These are phyloP conservation scores for Cercospora citrullina DNA, from an alignment of 2,329 filamentous ascomycete genomes.

Conservation along the genomic window DNA sequence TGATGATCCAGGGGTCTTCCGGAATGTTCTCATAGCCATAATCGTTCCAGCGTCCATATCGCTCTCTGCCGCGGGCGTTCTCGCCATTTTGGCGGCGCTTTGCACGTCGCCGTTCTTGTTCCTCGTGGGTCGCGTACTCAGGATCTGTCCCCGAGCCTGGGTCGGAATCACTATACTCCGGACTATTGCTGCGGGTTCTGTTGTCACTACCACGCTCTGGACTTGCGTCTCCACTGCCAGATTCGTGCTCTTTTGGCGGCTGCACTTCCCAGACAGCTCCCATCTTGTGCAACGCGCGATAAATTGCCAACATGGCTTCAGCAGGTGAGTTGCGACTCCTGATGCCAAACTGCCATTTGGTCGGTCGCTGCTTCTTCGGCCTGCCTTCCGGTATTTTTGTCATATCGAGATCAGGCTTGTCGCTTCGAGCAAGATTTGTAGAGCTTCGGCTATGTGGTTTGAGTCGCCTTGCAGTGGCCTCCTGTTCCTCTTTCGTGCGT, in stretches of 20 bases:
- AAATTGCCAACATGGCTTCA: slow-evolving; percentile 92
- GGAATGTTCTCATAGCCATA: slow-evolving; percentile 74
- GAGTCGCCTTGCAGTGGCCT: slow-evolving; percentile 74
- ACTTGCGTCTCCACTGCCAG: slow-evolving; percentile 42
- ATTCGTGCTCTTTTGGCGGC: slow-evolving; percentile 32
- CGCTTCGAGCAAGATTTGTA: slow-evolving; percentile 31
- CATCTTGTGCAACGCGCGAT: slow-evolving; percentile 83
- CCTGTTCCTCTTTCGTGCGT: slow-evolving; percentile 65
- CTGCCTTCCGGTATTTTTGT: slow-evolving; percentile 51
- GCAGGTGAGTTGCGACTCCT: slow-evolving; percentile 89
- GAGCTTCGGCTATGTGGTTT: slow-evolving; percentile 80
- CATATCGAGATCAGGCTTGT: slow-evolving; percentile 54
- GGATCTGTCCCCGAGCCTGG: slow-evolving; percentile 42
- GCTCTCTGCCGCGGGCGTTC: slow-evolving; percentile 39
- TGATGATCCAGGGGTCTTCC: slow-evolving; percentile 92
- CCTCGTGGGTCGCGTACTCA: slow-evolving; percentile 40
- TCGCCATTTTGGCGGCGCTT: slow-evolving; percentile 24
- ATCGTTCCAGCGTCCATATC: slow-evolving; percentile 51
- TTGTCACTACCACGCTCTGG: slow-evolving; percentile 30
- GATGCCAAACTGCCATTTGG: slow-evolving; percentile 98
- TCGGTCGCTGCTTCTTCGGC: slow-evolving; percentile 71
- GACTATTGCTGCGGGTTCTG: slow-evolving; percentile 36
- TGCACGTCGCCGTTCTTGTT: slow-evolving; percentile 37
- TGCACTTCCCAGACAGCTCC: slow-evolving; percentile 81
- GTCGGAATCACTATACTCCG: slow-evolving; percentile 43